A percentile compares a stretch with the other conserved stretches of the same genome.
Conservation (phyloP, 768 basidiomycete species). For the Basidioascus undulatus region DNA sequence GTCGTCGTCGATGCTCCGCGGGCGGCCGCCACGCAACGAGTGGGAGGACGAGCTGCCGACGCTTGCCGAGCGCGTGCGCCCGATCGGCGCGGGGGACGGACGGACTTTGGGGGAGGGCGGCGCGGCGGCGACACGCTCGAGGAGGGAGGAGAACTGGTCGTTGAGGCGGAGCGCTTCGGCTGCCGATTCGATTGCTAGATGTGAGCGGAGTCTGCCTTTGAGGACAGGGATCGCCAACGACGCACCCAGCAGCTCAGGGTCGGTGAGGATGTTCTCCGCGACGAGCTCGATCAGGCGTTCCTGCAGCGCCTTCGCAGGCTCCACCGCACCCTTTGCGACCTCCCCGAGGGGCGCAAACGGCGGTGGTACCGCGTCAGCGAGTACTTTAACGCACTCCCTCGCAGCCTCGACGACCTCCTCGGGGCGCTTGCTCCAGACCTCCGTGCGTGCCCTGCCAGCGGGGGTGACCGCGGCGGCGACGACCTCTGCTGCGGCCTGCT, state of each 20-base stretch:
- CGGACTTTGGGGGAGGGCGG: constrained; percentile 9
- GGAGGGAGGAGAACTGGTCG: constrained; percentile 36
- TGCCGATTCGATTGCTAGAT: neutral
- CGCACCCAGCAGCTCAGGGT: constrained; percentile 1
- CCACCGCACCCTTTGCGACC: constrained; percentile 8
- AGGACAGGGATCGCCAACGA: neutral
- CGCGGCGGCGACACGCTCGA: constrained; percentile 23
- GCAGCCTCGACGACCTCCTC: constrained; percentile 10
- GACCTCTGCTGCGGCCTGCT: constrained; percentile 14
- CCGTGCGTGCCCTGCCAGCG: constrained; percentile 13
- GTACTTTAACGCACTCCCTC: no score
- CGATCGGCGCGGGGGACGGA: neutral
- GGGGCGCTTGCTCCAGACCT: constrained; percentile 2
- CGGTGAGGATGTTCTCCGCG: constrained; percentile 11
- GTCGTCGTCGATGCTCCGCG: constrained; percentile 1
- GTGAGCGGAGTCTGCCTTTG: neutral
- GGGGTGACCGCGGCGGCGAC: constrained; percentile 13
- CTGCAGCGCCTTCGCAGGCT: constrained; percentile 23
- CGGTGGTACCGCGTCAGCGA: no score
- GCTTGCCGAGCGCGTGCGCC: neutral
- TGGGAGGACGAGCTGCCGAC: neutral
- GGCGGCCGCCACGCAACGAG: no score
- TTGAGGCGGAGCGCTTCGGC: constrained; percentile 27
- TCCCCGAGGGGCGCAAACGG: no score
- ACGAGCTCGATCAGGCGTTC: constrained; percentile 29